Percentiles rank a stretch among this genome's conserved stretches.
Evolutionary conservation across 2,329 filamentous ascomycete genomes (phyloP).

Genomic region (Colletotrichum sp.): DNA sequence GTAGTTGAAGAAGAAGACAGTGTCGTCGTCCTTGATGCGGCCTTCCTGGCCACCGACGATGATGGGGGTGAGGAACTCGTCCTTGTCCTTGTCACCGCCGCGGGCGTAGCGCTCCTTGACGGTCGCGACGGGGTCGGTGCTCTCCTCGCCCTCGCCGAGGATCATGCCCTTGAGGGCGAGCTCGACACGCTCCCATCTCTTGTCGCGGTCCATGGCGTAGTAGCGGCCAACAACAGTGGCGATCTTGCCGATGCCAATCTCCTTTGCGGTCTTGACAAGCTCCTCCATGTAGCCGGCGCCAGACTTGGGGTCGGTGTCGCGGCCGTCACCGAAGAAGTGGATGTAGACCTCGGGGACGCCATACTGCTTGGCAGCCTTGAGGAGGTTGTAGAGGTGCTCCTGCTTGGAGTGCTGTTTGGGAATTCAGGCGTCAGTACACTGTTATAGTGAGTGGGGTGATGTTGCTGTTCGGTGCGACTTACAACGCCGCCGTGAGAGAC

Average conservation of each 20-base stretch:
- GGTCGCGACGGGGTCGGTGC: constrained; percentile 82
- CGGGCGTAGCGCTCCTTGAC: constrained; percentile 88
- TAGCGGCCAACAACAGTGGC: constrained; percentile 95
- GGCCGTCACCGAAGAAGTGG: constrained; percentile 98
- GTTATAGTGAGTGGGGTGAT: not conserved
- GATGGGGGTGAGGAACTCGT: constrained; percentile 98
- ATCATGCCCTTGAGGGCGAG: constrained; percentile 87
- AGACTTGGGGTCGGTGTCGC: constrained; percentile 97
- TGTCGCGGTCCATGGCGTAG: constrained; percentile 99
- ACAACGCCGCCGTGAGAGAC: constrained; percentile 94
- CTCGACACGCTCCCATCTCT: constrained; percentile 97
- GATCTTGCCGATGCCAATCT: constrained; percentile 85
- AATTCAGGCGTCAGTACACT: not conserved
- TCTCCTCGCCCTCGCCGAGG: constrained; percentile 84
- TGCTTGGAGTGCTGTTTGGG: constrained; percentile 81
- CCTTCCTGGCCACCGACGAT: constrained; percentile 87
- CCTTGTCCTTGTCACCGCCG: constrained; percentile 72
- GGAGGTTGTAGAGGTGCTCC: constrained; percentile 85
- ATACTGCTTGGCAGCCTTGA: constrained; percentile 88
- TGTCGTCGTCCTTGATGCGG: constrained; percentile 89
- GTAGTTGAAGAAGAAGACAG: constrained; percentile 99
- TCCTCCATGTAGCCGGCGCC: constrained; percentile 87
- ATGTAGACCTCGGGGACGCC: constrained; percentile 92
- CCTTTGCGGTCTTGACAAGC: constrained; percentile 79
- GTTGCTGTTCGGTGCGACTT: constrained; percentile 32